Conservation (phyloP, 1,139 yeast genomes). For the Hyphopichia pseudoburtonii region DNA sequence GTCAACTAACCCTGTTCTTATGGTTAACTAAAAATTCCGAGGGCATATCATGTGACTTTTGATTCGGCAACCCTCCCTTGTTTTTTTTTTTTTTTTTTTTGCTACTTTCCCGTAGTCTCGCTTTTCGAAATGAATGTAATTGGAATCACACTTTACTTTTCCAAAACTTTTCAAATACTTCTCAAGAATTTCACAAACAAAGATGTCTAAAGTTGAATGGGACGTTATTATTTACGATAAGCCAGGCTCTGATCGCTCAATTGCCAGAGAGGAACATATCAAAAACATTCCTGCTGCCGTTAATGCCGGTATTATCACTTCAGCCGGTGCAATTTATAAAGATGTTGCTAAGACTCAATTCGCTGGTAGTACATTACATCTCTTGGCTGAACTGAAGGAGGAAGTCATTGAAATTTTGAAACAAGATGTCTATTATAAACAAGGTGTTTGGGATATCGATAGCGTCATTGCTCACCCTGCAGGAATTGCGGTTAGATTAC, state of each 20-base stretch:
- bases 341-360: constrained; percentile 53
- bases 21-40: too few relatives aligned
- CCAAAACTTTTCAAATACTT: too few relatives aligned
- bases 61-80: too few relatives aligned
- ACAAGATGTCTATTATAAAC: constrained; percentile 52
- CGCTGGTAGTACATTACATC: constrained; percentile 69
- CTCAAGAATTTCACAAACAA: too few relatives aligned
- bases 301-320: constrained; percentile 54
- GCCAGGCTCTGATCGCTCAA: constrained; percentile 59
- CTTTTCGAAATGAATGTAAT: too few relatives aligned
- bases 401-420: constrained; percentile 58
- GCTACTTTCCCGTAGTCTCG: too few relatives aligned
- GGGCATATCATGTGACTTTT: too few relatives aligned
- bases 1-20: too few relatives aligned
- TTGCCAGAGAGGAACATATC: constrained; percentile 59
- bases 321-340: constrained; percentile 65
- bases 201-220: constrained; percentile 44
- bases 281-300: constrained; percentile 52
- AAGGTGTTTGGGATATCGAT: constrained; percentile 67
- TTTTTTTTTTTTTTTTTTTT: too few relatives aligned
- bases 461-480: constrained; percentile 51
- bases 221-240: constrained; percentile 70
- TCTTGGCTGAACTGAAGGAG: constrained; percentile 62
- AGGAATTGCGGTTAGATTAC: constrained; percentile 16
- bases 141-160: too few relatives aligned